phyloP scores from a whole-genome alignment of 2,329 filamentous ascomycete species.

The Fusarium oxysporum region DNA sequence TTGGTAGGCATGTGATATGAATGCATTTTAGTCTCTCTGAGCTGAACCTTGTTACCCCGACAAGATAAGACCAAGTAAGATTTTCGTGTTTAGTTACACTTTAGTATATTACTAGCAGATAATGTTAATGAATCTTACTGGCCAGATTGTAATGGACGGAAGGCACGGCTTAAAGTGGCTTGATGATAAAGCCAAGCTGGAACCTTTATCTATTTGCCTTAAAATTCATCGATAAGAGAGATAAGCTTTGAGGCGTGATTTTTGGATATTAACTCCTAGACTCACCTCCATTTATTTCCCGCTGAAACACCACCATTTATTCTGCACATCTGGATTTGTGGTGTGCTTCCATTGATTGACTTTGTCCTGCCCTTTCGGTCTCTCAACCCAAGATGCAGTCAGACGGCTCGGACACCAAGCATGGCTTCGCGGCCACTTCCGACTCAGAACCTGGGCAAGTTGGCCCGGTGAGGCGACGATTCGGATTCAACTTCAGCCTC shows the following conservation, averaged over 20 bases:
- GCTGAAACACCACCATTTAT: not conserved
- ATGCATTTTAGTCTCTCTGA: not conserved
- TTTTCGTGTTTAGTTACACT: not conserved
- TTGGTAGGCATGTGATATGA: not conserved
- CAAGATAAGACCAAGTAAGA: not conserved
- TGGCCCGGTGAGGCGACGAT: not conserved
- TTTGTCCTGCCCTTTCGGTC: not conserved
- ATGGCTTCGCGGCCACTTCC: constrained; percentile 4
- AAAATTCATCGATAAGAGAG: not conserved
- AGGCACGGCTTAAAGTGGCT: not conserved
- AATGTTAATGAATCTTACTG: constrained; percentile 2
- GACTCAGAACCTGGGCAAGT: constrained; percentile 1
- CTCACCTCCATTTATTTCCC: not conserved
- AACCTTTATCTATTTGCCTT: not conserved
- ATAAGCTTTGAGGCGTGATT: not conserved
- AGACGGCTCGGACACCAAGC: constrained; percentile 5
- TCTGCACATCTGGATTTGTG: not conserved
- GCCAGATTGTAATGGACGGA: not conserved
- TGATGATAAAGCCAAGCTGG: not conserved
- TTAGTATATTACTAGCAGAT: not conserved
- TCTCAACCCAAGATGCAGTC: not conserved
- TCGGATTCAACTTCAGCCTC: constrained; percentile 10
- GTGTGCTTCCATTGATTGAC: not conserved
- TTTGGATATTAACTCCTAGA: not conserved
- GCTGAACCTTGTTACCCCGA: not conserved